phyloP scores from a whole-genome alignment of 2,329 filamentous ascomycete genomes.

The Zasmidium cellare region DNA sequence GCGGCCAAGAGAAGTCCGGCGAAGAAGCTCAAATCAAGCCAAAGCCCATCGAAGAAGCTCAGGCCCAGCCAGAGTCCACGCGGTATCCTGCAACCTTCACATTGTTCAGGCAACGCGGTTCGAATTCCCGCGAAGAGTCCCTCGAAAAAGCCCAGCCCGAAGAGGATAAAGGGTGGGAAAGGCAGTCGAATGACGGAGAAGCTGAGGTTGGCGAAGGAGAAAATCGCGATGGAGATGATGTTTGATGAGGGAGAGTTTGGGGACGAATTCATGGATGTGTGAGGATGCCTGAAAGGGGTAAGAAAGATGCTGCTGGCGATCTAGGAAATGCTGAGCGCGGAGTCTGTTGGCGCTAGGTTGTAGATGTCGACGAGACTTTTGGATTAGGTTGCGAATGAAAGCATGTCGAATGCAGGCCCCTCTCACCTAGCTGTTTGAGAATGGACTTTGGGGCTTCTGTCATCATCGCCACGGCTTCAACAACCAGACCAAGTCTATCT shows the following conservation, averaged over 20 bases:
- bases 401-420: no score
- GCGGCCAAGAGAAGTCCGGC: constrained; percentile 4
- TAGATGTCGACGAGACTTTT: no score
- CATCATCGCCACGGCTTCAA: no score
- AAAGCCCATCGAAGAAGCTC: background rate
- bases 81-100: constrained; percentile 6
- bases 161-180: constrained; percentile 10
- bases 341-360: no score
- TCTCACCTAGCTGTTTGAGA: no score
- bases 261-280: background rate
- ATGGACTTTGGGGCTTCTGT: no score
- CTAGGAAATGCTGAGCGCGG: no score
- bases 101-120: constrained; percentile 8
- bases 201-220: constrained; percentile 22
- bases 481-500: no score
- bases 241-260: background rate
- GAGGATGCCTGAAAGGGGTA: background rate
- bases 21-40: constrained; percentile 1
- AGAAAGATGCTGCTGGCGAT: no score
- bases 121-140: constrained; percentile 2
- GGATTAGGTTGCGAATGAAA: no score
- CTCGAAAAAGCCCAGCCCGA: constrained; percentile 7
- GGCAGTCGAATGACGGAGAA: constrained; percentile 14
- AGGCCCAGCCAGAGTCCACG: background rate
- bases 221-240: constrained; percentile 29